phyloP scores from a whole-genome alignment of 2,329 filamentous ascomycete genomes.

The Fusarium sp. region DNA sequence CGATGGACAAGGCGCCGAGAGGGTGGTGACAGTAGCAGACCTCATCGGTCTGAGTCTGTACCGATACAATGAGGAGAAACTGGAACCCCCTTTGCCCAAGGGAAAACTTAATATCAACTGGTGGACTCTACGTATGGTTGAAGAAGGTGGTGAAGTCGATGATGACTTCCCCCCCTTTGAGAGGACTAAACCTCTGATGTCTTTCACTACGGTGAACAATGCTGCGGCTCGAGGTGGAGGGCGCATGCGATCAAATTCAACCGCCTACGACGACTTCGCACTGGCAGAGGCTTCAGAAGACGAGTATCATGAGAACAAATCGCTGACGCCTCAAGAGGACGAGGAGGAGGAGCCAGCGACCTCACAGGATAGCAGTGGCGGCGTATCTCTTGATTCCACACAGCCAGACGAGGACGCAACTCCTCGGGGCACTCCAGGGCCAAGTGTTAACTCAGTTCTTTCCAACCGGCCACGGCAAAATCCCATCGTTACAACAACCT shows the following conservation, averaged over 20 bases:
- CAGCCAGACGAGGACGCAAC: constrained; percentile 50
- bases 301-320: constrained; percentile 76
- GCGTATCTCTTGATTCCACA: constrained; percentile 38
- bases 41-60: constrained; percentile 84
- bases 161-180: constrained; percentile 85
- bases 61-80: constrained; percentile 80
- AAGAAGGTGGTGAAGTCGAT: constrained; percentile 85
- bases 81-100: constrained; percentile 71
- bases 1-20: constrained; percentile 69
- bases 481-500: constrained; percentile 71
- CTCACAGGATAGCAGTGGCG: constrained; percentile 46
- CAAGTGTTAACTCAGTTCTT: constrained; percentile 49
- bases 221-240: constrained; percentile 75
- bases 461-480: constrained; percentile 60
- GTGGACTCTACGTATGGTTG: constrained; percentile 86
- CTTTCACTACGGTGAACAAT: constrained; percentile 86
- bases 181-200: constrained; percentile 76
- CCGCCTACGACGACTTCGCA: constrained; percentile 85
- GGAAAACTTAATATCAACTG: constrained; percentile 81
- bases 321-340: constrained; percentile 73
- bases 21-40: constrained; percentile 78
- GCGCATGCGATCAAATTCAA: constrained; percentile 74
- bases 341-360: constrained; percentile 52
- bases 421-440: constrained; percentile 41
- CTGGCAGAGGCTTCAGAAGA: constrained; percentile 77